Evolutionary conservation across 306 rosid species (phyloP).

Genomic region (Quercus parvula): DNA sequence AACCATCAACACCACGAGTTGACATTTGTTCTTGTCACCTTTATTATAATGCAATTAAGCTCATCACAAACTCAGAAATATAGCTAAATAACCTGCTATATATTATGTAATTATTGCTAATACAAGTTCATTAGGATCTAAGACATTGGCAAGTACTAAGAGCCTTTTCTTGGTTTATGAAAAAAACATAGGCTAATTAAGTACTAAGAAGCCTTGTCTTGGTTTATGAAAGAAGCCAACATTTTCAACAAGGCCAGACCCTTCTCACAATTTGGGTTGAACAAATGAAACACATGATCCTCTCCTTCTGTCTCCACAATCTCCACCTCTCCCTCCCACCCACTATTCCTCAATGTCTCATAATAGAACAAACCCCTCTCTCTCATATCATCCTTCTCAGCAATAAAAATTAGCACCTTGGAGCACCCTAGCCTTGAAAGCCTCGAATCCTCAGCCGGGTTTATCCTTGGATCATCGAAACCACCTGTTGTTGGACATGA

Average conservation of each 20-base stretch:
- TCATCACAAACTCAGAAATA: too few relatives aligned
- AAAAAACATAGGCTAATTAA: neutral
- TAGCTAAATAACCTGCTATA: too few relatives aligned
- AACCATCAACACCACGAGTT: too few relatives aligned
- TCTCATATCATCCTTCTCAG: constrained; percentile 3
- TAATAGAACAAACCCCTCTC: constrained; percentile 8
- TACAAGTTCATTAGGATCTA: too few relatives aligned
- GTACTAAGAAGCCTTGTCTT: neutral
- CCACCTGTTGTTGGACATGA: neutral
- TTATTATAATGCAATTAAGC: too few relatives aligned
- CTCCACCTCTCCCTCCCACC: constrained; percentile 11
- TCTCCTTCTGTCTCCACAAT: neutral
- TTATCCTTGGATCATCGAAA: constrained; percentile 24
- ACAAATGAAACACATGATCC: neutral
- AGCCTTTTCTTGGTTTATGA: neutral
- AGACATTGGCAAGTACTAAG: too few relatives aligned
- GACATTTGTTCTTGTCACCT: too few relatives aligned
- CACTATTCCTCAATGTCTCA: neutral
- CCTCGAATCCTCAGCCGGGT: constrained; percentile 20
- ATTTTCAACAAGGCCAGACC: neutral
- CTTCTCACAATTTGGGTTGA: neutral
- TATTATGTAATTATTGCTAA: too few relatives aligned
- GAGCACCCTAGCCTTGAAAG: constrained; percentile 1
- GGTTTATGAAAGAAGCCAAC: constrained; percentile 3
- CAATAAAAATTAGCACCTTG: constrained; percentile 8